Base-by-base conservation (phyloP, 371 early-diverging fungal species). In the Mucor piriformis region DNA sequence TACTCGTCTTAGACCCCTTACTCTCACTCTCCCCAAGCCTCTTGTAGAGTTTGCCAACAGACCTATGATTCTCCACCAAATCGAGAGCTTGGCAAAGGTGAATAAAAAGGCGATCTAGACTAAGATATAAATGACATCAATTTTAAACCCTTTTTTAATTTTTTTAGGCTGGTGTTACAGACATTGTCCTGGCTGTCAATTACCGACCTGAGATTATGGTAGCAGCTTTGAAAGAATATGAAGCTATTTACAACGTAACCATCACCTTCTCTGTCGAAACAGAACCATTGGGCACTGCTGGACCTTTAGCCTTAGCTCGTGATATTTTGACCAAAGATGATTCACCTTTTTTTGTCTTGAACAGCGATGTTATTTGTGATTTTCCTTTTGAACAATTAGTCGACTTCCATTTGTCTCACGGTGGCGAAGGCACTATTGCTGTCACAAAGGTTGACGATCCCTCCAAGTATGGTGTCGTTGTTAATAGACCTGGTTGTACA, bases 51-150 rank as follows among this genome's bases (percentile, higher is more conserved):
- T 99, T 82, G 95, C 92, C 52, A 99, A 99, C 88, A 92, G 90
- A 76, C 99, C 99, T 38, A 99, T 99, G 92, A 94, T 99, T 64
- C 84, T 96, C 56, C 99, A 99, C 79, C 99, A 99, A 80, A 99
- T 99, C 66, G 96, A 97, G 73, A 96, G 94, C 16, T 82, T 99
- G 10, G 96, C 90, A 61, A 88, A 95, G 89, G 96, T 95, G 79
- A 54, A 71, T 33, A 10, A 52, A n/a, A 49, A 24, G 24, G 18
- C 13, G 7, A 23, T 29, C 29, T 29, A 29, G 8, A 29, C 29
- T 24, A 21, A 16, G 16, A 35, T 33, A 32, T 43, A 24, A 44
- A 21, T 44, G 44, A 43, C 42, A 40, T 50, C 51, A 44, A 38
- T 54, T 42, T 20, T 18, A 42, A 42, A 42, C 42, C 18, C 20